Evolutionary conservation across 805 yeast species (phyloP), one percentile per base, ranked within the genome.

Genomic region (Dipodascopsis tothii): DNA sequence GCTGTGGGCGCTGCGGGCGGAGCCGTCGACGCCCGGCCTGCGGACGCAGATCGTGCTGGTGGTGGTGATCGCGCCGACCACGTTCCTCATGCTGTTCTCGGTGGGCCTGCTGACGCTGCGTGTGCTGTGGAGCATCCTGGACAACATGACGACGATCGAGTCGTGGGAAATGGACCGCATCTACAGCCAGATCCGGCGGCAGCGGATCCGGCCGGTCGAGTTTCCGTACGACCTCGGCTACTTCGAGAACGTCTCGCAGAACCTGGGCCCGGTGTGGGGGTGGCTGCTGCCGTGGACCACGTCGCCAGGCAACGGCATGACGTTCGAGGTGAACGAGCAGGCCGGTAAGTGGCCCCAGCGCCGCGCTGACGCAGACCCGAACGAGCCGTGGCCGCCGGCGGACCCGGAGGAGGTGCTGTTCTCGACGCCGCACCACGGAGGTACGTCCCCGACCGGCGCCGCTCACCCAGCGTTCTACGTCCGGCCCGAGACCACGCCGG

Each of bases 301-400:
- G 2, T 80, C 95, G 0, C 20, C 52, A 0, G 79, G 78, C 1
- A 65, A 73, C 51, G 96, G 96, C 0, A 57, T 73, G 40, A 56
- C 56, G 1, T 87, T 78, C 50, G 63, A 62, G 4, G 78, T 73
- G 47, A 76, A 76, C 50, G 84, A 80, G 35, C 62, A 68, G 27
- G 45, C 42, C 14, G 30, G 30, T 25, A 25, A 14, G 9, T 9
- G 9, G 9, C 11, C 9, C 14, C 14, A 25, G 9, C 14, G 14
- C 11, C 30, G 9, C 30, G 14, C 30, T 25, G 59, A 72, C 16
- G 72, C 48, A 9, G 58, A 60, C 21, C 65, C 65, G 50, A 73
- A 76, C 1, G 65, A 81, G 33, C 92, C 95, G 2, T 90, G 96
- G 95, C 98, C 98, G 1, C 94, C 95, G 1, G 94, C 86, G 64